A percentile compares a stretch with the other conserved stretches of the same genome.
Evolutionary conservation across 2,329 filamentous ascomycete genomes (phyloP).

Genomic region (Claviceps citrina): DNA sequence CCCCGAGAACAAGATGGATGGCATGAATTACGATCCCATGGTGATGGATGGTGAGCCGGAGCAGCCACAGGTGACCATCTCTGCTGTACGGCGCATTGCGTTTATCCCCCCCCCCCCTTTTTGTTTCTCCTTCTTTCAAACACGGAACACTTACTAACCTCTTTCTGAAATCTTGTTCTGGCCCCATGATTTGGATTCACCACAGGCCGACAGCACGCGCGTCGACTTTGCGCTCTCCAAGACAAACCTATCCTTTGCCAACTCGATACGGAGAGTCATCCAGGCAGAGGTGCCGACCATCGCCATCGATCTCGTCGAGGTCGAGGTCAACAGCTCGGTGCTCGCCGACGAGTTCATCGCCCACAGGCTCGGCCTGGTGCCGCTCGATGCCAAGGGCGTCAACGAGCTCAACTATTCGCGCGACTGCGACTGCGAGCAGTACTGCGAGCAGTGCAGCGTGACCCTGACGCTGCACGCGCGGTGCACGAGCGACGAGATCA

Average conservation of each 20-base stretch:
- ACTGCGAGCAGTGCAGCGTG: conserved; percentile 84
- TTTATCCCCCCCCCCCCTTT: not conserved
- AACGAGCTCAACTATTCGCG: conserved; percentile 73
- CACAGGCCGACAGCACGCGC: conserved; percentile 59
- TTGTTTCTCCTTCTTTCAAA: not conserved
- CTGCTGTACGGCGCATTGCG: conserved; percentile 32
- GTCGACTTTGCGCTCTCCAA: conserved; percentile 87
- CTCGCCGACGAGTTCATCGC: conserved; percentile 92
- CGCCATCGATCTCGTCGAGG: conserved; percentile 86
- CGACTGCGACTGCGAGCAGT: conserved; percentile 92
- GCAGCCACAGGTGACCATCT: conserved; percentile 44
- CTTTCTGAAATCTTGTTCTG: too few relatives aligned
- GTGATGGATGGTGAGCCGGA: conserved; percentile 42
- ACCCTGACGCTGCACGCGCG: conserved; percentile 71
- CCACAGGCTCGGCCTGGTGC: conserved; percentile 80
- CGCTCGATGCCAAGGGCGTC: conserved; percentile 70
- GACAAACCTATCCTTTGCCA: conserved; percentile 82
- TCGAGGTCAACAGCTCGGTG: conserved; percentile 87
- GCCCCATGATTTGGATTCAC: not conserved
- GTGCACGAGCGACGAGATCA: conserved; percentile 71
- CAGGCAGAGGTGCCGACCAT: conserved; percentile 88
- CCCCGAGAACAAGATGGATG: conserved; percentile 26
- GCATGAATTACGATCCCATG: conserved; percentile 46
- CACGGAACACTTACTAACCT: too few relatives aligned
- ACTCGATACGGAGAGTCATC: conserved; percentile 79